phyloP scores from a whole-genome alignment of 495 filamentous ascomycete species.

The Saxophila tyrrhenica region DNA sequence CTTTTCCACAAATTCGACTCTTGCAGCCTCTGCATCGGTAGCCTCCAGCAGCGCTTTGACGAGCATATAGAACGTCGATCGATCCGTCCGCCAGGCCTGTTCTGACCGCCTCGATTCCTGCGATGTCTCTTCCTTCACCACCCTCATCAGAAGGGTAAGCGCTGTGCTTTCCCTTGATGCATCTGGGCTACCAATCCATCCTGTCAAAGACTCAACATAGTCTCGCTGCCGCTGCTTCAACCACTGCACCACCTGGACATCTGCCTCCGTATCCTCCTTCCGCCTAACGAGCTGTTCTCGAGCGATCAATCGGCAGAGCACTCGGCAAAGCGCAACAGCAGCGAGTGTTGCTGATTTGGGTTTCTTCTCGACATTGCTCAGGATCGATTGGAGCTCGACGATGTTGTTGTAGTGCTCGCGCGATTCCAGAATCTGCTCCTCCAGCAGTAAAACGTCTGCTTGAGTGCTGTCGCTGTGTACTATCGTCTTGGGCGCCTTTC shows the following conservation, averaged over 20 bases:
- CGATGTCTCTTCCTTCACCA: conserved; percentile 64
- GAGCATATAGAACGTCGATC: conserved; percentile 46
- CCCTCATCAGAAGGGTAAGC: conserved; percentile 67
- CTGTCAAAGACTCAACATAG: conserved; percentile 35
- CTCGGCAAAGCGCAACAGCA: conserved; percentile 70
- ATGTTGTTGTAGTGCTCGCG: conserved; percentile 91
- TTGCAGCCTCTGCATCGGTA: conserved; percentile 42
- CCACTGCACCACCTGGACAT: conserved; percentile 66
- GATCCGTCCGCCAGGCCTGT: conserved; percentile 47
- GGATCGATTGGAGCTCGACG: conserved; percentile 52
- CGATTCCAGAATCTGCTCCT: conserved; percentile 69
- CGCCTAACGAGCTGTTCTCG: conserved; percentile 57
- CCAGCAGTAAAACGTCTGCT: conserved; percentile 54
- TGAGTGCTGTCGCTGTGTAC: conserved; percentile 36
- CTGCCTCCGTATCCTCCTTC: conserved; percentile 54
- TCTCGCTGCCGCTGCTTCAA: conserved; percentile 60
- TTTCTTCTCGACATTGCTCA: conserved; percentile 36
- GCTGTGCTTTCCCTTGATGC: conserved; percentile 40
- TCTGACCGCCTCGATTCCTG: conserved; percentile 49
- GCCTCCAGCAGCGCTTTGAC: conserved; percentile 51
- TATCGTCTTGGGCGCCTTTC: conserved; percentile 13
- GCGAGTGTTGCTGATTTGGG: conserved; percentile 42
- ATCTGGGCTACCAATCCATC: conserved; percentile 15
- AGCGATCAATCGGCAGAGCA: conserved; percentile 75
- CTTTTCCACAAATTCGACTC: conserved; percentile 60